Evolutionary conservation across 2,329 filamentous ascomycete genomes (phyloP).

Genomic region (Neocucurbitaria cava): DNA sequence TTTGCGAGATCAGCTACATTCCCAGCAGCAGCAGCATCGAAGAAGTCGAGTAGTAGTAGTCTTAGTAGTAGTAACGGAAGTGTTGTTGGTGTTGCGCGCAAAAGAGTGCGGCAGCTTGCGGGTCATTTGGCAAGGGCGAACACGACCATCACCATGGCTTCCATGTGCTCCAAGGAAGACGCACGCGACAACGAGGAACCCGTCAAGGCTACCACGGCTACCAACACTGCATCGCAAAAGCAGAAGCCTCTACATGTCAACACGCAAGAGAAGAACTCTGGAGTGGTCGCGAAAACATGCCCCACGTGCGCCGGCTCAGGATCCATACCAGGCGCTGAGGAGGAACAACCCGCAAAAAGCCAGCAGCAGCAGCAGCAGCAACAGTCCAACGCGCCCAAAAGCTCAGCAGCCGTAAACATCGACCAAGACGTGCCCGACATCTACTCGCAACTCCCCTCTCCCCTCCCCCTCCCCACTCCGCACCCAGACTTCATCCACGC

Average conservation of each 20-base stretch:
- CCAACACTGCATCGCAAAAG: neutral
- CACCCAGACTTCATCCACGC: conserved; percentile 23
- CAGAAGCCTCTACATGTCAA: neutral
- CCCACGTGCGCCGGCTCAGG: conserved; percentile 11
- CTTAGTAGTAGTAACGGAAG: no score
- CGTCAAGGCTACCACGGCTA: neutral
- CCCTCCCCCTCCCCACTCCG: conserved; percentile 10
- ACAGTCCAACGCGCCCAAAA: neutral
- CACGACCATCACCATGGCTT: conserved; percentile 6
- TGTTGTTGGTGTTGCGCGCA: conserved; percentile 1
- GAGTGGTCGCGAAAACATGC: conserved; percentile 2
- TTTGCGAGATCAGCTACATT: conserved; percentile 15
- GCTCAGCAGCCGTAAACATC: conserved; percentile 18
- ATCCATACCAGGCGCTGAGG: neutral
- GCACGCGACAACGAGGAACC: conserved; percentile 4
- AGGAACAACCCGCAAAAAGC: neutral
- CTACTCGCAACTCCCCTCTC: conserved; percentile 27
- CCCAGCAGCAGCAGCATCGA: no score
- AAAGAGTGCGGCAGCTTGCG: conserved; percentile 8
- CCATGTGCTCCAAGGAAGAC: conserved; percentile 3
- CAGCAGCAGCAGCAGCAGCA: neutral
- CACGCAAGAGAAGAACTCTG: conserved; percentile 3
- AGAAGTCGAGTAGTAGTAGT: no score
- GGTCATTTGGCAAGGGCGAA: conserved; percentile 12
- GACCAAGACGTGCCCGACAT: conserved; percentile 30